phyloP scores from a whole-genome alignment of 2,329 filamentous ascomycete genomes.

The Fusarium duplospermum region DNA sequence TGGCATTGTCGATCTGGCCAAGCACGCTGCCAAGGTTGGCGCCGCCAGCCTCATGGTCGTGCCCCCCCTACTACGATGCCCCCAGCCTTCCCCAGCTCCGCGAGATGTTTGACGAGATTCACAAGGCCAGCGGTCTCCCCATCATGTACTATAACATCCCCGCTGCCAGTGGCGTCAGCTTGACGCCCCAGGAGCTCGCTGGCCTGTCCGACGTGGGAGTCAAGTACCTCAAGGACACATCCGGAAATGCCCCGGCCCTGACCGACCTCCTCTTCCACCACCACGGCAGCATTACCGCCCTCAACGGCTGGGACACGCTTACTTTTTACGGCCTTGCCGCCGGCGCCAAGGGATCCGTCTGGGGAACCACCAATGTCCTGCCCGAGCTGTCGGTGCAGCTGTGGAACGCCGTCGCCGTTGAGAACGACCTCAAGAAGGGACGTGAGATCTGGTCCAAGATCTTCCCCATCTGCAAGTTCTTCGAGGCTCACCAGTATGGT shows the following conservation, averaged over 20 bases:
- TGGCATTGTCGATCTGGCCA: constrained; percentile 45
- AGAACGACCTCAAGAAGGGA: constrained; percentile 55
- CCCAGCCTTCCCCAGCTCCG: constrained; percentile 48
- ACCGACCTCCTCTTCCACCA: constrained; percentile 60
- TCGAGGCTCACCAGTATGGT: constrained; percentile 61
- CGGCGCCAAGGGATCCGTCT: constrained; percentile 61
- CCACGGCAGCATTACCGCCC: constrained; percentile 55
- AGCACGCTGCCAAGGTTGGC: constrained; percentile 48
- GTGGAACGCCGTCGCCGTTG: constrained; percentile 55
- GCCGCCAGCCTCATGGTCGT: constrained; percentile 61
- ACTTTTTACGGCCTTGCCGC: constrained; percentile 64
- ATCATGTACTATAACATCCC: constrained; percentile 66
- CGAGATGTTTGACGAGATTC: constrained; percentile 56
- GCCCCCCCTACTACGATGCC: constrained; percentile 61
- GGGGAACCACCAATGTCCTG: constrained; percentile 63
- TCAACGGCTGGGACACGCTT: constrained; percentile 66
- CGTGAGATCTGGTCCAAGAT: constrained; percentile 61
- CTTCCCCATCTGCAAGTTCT: constrained; percentile 61
- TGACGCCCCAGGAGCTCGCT: constrained; percentile 57
- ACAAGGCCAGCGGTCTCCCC: constrained; percentile 53
- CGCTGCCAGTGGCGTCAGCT: constrained; percentile 55
- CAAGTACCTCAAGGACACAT: constrained; percentile 64
- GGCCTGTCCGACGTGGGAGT: constrained; percentile 58
- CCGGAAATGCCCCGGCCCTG: constrained; percentile 61
- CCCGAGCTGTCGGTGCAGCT: constrained; percentile 60